Evolutionary conservation across 257 asterid species (phyloP), one percentile per base, ranked within the genome.

Genomic region (Capsicum chinense): DNA sequence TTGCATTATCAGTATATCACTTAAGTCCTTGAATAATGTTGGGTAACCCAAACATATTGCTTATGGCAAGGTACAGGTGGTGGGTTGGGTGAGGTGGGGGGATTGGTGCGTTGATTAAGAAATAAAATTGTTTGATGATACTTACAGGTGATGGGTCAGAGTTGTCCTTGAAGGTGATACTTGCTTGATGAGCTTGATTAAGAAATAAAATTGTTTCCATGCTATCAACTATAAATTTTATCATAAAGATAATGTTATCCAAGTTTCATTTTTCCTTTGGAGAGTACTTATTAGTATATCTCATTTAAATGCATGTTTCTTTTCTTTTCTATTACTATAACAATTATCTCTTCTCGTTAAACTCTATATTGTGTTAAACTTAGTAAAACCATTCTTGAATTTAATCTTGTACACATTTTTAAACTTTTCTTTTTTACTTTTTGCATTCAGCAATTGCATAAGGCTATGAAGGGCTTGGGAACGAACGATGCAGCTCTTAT

Each of bases 381-480:
- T 74, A 0, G 60, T 7, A 26, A 76, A 76, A 52, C n/a, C 21
- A 52, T 14, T 52, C 60, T 6, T 14, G 15, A 50, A 6, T 73
- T 69, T 74, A 0, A 26, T 48, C 7, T 48, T 50, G 7, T 74
- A 74, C 19, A 21, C 0, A 14, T 21, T 21, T 50, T 74, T 62
- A 74, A 74, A 50, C 19, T 48, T 6, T 26, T 48, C 10, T 10
- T 26, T 1, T 11, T 19, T 39, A 9, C 21, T 2, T 54, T 70
- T 54, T 70, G 15, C 21, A 7, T 64, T 56, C 85, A 97, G 98
- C 88, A 87, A 84, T 86, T 97, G 87, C 90, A 85, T 60, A 92
- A 93, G 91, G 97, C 99, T 56, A 95, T 97, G 99, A 91, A 97
- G 90, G 99, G 98, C 79, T 10, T 95, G 86, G 99, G 99, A 85